Conservation (phyloP, 1,139 yeast species). For the Blastobotrys raffinosifermentans region DNA sequence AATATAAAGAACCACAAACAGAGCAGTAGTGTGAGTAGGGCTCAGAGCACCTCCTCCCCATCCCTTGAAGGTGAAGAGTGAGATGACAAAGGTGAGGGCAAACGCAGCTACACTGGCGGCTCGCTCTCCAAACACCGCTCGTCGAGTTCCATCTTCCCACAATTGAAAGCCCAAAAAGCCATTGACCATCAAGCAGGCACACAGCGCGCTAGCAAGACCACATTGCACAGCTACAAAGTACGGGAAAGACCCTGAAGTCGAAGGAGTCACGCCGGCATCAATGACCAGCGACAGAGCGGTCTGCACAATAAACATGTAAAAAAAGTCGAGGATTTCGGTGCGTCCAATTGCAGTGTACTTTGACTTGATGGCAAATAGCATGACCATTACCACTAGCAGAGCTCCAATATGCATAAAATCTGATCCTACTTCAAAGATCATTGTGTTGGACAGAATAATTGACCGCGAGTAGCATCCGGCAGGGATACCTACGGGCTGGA, state of each 20-base stretch:
- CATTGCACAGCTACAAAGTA: slow-evolving; percentile 79
- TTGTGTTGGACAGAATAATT: slow-evolving; percentile 82
- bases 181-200: slow-evolving; percentile 61
- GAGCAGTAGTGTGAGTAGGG: slow-evolving; percentile 49
- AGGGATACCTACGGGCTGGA: slow-evolving; percentile 50
- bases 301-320: slow-evolving; percentile 53
- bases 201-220: slow-evolving; percentile 65
- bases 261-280: slow-evolving; percentile 90
- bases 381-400: slow-evolving; percentile 55
- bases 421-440: slow-evolving; percentile 86
- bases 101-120: slow-evolving; percentile 47
- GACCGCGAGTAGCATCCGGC: slow-evolving; percentile 81
- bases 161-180: slow-evolving; percentile 81
- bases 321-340: slow-evolving; percentile 72
- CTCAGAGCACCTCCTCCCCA: slow-evolving; percentile 45
- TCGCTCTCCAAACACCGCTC: slow-evolving; percentile 56
- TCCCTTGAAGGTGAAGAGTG: slow-evolving; percentile 64
- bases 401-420: slow-evolving; percentile 81
- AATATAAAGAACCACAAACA: slow-evolving; percentile 65
- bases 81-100: slow-evolving; percentile 57
- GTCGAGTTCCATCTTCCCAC: slow-evolving; percentile 87
- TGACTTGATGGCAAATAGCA: slow-evolving; percentile 70
- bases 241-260: slow-evolving; percentile 66
- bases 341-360: slow-evolving; percentile 95
- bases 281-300: slow-evolving; percentile 65